phyloP scores from a whole-genome alignment of 2,329 filamentous ascomycete genomes.

The Sporothrix variecibatus region DNA sequence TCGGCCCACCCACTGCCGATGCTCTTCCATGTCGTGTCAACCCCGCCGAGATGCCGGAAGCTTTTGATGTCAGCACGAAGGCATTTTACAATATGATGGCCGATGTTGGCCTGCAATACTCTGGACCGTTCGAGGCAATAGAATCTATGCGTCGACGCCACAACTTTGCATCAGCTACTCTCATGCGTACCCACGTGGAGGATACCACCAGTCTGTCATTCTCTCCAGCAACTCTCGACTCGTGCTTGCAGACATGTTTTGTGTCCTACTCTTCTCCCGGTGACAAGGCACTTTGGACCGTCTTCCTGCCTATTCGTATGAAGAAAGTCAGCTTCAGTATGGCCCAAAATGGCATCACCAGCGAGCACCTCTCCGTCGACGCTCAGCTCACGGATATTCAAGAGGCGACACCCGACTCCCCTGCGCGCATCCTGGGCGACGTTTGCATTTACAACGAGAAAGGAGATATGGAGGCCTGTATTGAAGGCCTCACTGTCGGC shows the following conservation, averaged over 20 bases:
- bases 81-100: slow-evolving; percentile 48
- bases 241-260: slow-evolving; percentile 47
- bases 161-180: slow-evolving; percentile 39
- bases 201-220: slow-evolving; percentile 42
- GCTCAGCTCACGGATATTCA: slow-evolving; percentile 37
- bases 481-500: slow-evolving; percentile 40
- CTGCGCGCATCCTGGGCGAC: slow-evolving; percentile 42
- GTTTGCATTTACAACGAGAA: slow-evolving; percentile 39
- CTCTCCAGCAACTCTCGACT: slow-evolving; percentile 47
- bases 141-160: slow-evolving; percentile 40
- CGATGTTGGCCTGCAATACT: slow-evolving; percentile 42
- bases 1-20: slow-evolving; percentile 35
- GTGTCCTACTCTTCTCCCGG: slow-evolving; percentile 45
- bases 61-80: slow-evolving; percentile 36
- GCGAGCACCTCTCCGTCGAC: slow-evolving; percentile 36
- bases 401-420: slow-evolving; percentile 31
- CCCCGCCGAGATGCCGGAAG: slow-evolving; percentile 36
- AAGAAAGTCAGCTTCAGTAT: slow-evolving; percentile 43
- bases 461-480: slow-evolving; percentile 39
- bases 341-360: slow-evolving; percentile 26
- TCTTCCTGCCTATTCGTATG: slow-evolving; percentile 44
- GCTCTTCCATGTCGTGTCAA: slow-evolving; percentile 35
- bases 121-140: slow-evolving; percentile 43
- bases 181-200: slow-evolving; percentile 38
- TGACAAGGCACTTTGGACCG: slow-evolving; percentile 47